Evolutionary conservation across 2,329 filamentous ascomycete genomes (phyloP).

Genomic region (Xylaria sp.): DNA sequence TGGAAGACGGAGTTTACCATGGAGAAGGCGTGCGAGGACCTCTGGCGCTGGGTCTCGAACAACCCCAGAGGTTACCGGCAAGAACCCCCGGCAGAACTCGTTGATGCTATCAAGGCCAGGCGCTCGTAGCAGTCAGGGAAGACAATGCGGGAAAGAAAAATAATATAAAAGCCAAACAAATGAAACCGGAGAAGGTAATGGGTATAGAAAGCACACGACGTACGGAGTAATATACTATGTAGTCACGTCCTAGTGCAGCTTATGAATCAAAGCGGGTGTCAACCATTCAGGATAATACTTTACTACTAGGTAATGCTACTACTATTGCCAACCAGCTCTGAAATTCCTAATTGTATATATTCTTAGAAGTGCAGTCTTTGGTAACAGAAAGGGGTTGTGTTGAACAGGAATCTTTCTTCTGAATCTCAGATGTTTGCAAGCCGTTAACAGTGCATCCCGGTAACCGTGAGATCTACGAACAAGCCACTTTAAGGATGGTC

Average conservation of each 20-base stretch:
- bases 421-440: background rate
- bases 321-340: background rate
- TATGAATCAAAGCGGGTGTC: constrained; percentile 1
- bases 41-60: constrained; percentile 97
- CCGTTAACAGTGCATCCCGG: background rate
- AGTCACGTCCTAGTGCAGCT: background rate
- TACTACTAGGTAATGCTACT: no score
- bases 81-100: constrained; percentile 75
- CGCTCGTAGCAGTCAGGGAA: constrained; percentile 19
- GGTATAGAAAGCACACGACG: constrained; percentile 6
- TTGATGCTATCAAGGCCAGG: constrained; percentile 55
- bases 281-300: background rate
- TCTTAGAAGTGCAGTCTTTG: background rate
- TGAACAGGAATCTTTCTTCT: no score
- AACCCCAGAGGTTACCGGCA: constrained; percentile 95
- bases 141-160: background rate
- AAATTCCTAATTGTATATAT: background rate
- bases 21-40: constrained; percentile 86
- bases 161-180: background rate
- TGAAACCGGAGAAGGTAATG: constrained; percentile 3
- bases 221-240: background rate
- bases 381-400: no score
- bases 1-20: constrained; percentile 91
- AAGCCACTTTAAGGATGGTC: no score
- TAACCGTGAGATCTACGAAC: no score